A percentile compares a stretch with the other conserved stretches of the same genome.
phyloP scores from a whole-genome alignment of 768 basidiomycete genomes.

The Chalciporus chontae region DNA sequence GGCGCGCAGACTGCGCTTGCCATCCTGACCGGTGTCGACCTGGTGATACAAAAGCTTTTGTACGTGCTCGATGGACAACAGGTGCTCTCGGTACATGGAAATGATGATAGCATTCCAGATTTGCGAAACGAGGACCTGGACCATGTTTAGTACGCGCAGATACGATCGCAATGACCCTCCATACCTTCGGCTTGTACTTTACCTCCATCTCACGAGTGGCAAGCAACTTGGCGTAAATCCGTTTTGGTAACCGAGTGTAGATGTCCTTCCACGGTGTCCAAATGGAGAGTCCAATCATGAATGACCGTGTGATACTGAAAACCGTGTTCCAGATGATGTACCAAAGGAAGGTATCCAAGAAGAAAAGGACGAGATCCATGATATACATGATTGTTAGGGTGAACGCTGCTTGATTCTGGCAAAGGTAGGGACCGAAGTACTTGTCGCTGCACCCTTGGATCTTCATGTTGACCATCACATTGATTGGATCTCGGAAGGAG shows the following conservation, averaged over 20 bases:
- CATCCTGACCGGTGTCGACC: conserved; percentile 78
- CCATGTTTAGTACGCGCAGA: conserved; percentile 1
- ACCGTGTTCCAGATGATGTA: conserved; percentile 99
- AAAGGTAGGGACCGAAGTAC: conserved; percentile 79
- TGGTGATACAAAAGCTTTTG: conserved; percentile 98
- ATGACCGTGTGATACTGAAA: conserved; percentile 83
- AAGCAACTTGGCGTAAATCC: conserved; percentile 93
- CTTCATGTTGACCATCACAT: conserved; percentile 96
- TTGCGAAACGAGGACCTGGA: conserved; percentile 91
- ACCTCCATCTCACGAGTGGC: conserved; percentile 95
- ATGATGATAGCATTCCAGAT: conserved; percentile 99
- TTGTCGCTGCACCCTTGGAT: conserved; percentile 87
- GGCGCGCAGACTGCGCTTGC: conserved; percentile 87
- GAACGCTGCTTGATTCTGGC: conserved; percentile 91
- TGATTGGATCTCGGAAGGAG: conserved; percentile 90
- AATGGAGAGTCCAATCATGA: conserved; percentile 88
- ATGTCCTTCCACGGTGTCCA: conserved; percentile 99
- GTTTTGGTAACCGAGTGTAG: conserved; percentile 91
- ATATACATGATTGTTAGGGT: conserved; percentile 97
- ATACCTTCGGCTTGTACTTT: conserved; percentile 98
- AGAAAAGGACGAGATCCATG: conserved; percentile 97
- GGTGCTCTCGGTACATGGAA: conserved; percentile 98
- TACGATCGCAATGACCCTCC: conserved; percentile 10
- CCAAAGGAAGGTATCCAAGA: conserved; percentile 99
- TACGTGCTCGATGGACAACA: conserved; percentile 98